Conservation (phyloP, 2,329 filamentous ascomycete species). For the Pseudocercospora fijiensis region DNA sequence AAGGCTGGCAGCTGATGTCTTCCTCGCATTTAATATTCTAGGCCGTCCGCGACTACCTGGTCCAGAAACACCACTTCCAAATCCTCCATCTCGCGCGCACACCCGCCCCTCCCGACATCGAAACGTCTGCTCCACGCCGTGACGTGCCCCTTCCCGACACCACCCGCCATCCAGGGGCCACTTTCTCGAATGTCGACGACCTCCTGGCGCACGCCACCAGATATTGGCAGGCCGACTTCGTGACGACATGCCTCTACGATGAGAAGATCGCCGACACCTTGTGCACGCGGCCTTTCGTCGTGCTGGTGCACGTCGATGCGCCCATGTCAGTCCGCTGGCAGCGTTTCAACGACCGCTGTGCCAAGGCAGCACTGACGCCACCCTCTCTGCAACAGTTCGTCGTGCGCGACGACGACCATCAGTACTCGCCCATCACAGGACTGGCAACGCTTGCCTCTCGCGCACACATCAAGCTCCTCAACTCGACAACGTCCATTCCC, state of each 20-base stretch:
- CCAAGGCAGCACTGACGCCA: constrained; percentile 44
- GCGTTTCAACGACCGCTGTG: constrained; percentile 65
- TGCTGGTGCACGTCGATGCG: constrained; percentile 87
- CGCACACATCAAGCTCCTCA: constrained; percentile 81
- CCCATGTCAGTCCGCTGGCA: constrained; percentile 81
- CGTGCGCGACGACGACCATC: constrained; percentile 66
- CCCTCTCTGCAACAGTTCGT: constrained; percentile 61
- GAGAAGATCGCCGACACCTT: constrained; percentile 73
- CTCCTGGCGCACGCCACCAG: constrained; percentile 84
- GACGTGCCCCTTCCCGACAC: constrained; percentile 40
- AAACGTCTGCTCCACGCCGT: constrained; percentile 46
- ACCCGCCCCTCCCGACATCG: constrained; percentile 41
- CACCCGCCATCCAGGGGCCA: constrained; percentile 16
- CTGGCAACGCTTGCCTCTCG: constrained; percentile 75
- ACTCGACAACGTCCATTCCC: constrained; percentile 70
- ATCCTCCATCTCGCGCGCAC: constrained; percentile 61
- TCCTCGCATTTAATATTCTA: too few relatives aligned
- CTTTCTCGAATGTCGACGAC: constrained; percentile 62
- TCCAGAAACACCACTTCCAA: constrained; percentile 78
- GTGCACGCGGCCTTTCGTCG: constrained; percentile 80
- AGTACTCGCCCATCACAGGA: constrained; percentile 66
- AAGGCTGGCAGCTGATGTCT: not conserved
- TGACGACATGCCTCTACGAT: constrained; percentile 78
- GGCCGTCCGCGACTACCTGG: constrained; percentile 78
- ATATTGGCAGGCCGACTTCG: constrained; percentile 79